Base-by-base conservation (phyloP, 1,139 yeast species). In the Kurtzmaniella quercitrusa region DNA sequence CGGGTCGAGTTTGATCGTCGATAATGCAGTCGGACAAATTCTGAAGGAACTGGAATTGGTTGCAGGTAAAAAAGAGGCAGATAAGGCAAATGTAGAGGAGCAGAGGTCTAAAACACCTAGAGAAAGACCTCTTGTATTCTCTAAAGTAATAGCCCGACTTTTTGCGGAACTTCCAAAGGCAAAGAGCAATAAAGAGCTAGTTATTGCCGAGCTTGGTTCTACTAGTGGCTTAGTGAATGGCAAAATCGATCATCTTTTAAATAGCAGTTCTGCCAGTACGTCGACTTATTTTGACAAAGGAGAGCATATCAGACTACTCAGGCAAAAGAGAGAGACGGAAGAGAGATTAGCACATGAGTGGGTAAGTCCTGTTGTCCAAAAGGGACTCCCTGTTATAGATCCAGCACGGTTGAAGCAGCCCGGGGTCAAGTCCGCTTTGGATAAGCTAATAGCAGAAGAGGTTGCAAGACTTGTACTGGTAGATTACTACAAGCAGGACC, bases 351-450 rank as follows among this genome's bases (percentile, higher is more conserved):
- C 14, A 27, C 31, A n/a, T 27, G 60, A n/a, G 56, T 78, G 60
- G 14, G 56, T 78, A 44, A 55, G 76, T 41, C 75, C 69, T 48
- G 84, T 69, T 0, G 60, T 81, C 0, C 81, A 77, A 49, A 57
- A 61, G 40, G 73, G 67, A 0, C 63, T 83, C n/a, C 70, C 74
- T 0, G 63, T 83, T 10, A 87, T 88, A 0, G 40, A 62, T 14
- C 65, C 75, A 0, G 47, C 17, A 9, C 18, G 6, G 10, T 31
- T 31, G 36, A 31, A 31, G 18, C 14, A 12, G 5, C 18, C 16
- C 10, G 14, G 27, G 10, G 15, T 25, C 18, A 37, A 42, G 7
- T 34, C 33, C 11, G n/a, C 40, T 3, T 21, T 25, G 15, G 41
- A 39, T 12, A 31, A n/a, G 11, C 16, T 15, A 8, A 24, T 39